A percentile compares a stretch with the other conserved stretches of the same genome.
Evolutionary conservation across 164 flowering plant genomes (phyloP).

Genomic region (Vitis amurensis): DNA sequence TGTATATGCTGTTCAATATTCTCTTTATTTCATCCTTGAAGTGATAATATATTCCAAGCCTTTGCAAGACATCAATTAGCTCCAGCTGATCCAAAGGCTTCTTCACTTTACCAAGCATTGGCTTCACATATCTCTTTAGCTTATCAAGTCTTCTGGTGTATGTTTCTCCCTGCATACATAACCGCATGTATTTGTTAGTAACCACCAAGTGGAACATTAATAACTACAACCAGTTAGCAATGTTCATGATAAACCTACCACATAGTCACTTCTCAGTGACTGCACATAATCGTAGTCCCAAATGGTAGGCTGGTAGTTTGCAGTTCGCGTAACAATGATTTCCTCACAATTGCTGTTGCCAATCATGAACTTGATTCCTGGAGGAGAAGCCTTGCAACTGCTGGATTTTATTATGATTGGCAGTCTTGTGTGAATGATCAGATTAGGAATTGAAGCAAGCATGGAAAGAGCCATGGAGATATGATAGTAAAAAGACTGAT

Average conservation of each 20-base stretch:
- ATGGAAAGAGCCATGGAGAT: too few relatives aligned
- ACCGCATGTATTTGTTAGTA: too few relatives aligned
- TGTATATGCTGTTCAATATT: neutral
- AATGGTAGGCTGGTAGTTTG: conserved; percentile 16
- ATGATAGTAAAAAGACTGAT: too few relatives aligned
- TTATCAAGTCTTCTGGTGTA: conserved; percentile 5
- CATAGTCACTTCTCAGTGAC: too few relatives aligned
- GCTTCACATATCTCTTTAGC: conserved; percentile 10
- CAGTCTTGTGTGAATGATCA: too few relatives aligned
- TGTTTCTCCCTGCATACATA: conserved; percentile 7
- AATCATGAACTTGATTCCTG: too few relatives aligned
- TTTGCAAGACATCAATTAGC: conserved; percentile 21
- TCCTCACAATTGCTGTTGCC: too few relatives aligned
- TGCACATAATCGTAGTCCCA: too few relatives aligned
- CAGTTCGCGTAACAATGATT: conserved; percentile 9
- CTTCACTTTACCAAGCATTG: conserved; percentile 4
- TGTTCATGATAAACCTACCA: neutral
- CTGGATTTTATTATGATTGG: too few relatives aligned
- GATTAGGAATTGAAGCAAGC: too few relatives aligned
- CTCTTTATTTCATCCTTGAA: conserved; percentile 22
- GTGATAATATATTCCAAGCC: conserved; percentile 24
- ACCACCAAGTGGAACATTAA: neutral
- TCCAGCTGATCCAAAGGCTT: conserved; percentile 17
- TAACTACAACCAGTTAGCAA: neutral
- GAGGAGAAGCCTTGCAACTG: too few relatives aligned